A percentile compares a stretch with the other conserved stretches of the same genome.
phyloP scores from a whole-genome alignment of 352 stramenopile species.

The Globisporangium ultimum region DNA sequence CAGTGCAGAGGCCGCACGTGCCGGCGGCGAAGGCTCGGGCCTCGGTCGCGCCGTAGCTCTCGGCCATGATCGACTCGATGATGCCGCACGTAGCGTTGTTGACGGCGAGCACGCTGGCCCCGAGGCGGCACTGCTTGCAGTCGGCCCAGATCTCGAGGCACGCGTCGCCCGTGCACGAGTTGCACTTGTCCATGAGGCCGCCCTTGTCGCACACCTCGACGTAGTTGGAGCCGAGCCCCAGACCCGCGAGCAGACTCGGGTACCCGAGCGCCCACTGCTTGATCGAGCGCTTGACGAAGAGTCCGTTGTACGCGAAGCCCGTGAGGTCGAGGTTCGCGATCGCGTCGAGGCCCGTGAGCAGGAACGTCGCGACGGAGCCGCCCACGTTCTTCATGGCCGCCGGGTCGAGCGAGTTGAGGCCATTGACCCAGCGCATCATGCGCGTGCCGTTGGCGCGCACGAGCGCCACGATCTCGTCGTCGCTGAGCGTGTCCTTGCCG shows the following conservation, averaged over 20 bases:
- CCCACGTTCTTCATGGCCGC: constrained; percentile 39
- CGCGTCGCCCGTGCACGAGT: constrained; percentile 23
- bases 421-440: constrained; percentile 37
- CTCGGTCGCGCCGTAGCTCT: constrained; percentile 15
- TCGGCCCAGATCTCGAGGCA: constrained; percentile 25
- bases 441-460: constrained; percentile 11
- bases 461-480: constrained; percentile 3
- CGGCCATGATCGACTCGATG: constrained; percentile 27
- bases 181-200: constrained; percentile 20
- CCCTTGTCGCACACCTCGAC: constrained; percentile 14
- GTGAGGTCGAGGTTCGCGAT: constrained; percentile 35
- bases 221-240: constrained; percentile 43
- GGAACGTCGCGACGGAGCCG: constrained; percentile 32
- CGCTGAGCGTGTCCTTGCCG: neutral
- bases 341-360: constrained; percentile 24
- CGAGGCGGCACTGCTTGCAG: constrained; percentile 30
- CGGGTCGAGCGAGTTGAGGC: constrained; percentile 55
- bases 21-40: constrained; percentile 16
- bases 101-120: constrained; percentile 18
- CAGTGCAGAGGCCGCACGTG: constrained; percentile 26
- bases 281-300: constrained; percentile 48
- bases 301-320: constrained; percentile 52
- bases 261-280: constrained; percentile 49
- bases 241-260: constrained; percentile 45
- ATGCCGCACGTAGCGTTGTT: constrained; percentile 27